Conservation (phyloP, 208 protist genomes). For the Lotmaria passim region DNA sequence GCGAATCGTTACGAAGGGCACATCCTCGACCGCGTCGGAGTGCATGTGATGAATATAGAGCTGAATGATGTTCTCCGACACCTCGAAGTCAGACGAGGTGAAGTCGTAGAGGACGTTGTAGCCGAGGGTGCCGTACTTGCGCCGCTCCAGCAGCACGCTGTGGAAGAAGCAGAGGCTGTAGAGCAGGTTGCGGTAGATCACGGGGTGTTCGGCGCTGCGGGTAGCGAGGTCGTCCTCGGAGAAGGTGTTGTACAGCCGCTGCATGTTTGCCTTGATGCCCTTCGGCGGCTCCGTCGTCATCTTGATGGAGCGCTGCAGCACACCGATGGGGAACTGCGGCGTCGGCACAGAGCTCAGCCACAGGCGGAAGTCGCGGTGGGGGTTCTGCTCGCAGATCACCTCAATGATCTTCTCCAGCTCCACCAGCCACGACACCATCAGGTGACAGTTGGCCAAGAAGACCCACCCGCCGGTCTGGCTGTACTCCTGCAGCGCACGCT, state of each 20-base stretch:
- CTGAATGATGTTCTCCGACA: constrained; percentile 93
- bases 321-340: constrained; percentile 96
- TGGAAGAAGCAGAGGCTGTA: constrained; percentile 98
- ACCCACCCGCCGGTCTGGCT: constrained; percentile 96
- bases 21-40: constrained; percentile 74
- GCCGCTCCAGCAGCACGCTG: constrained; percentile 96
- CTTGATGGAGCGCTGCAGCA: constrained; percentile 97
- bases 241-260: constrained; percentile 95
- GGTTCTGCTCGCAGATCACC: constrained; percentile 82
- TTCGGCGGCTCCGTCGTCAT: constrained; percentile 99
- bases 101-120: constrained; percentile 99
- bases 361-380: constrained; percentile 97
- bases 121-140: constrained; percentile 98
- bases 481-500: constrained; percentile 92
- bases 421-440: constrained; percentile 97
- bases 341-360: constrained; percentile 98
- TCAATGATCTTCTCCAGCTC: constrained; percentile 98
- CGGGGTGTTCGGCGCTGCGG: constrained; percentile 61
- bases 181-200: constrained; percentile 96
- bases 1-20: constrained; percentile 97
- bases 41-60: constrained; percentile 90
- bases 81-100: constrained; percentile 97
- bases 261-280: constrained; percentile 98
- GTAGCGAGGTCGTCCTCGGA: constrained; percentile 90
- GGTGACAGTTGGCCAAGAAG: constrained; percentile 98